Conservation (phyloP, 2,329 filamentous ascomycete genomes). For the Fusarium domesticum region DNA sequence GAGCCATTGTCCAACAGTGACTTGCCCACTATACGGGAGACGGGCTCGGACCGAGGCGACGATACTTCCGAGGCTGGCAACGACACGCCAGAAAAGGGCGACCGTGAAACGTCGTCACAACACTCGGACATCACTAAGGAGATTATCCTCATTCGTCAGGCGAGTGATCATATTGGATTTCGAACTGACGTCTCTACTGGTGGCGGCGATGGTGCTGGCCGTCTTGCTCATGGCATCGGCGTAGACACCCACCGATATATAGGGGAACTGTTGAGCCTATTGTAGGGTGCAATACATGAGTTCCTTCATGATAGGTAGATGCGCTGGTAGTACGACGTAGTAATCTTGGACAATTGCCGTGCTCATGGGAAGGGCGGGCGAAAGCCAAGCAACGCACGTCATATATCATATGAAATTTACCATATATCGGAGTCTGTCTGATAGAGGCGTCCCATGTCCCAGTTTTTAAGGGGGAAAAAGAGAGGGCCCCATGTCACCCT, state of each 20-base stretch:
- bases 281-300: slow-evolving; percentile 28
- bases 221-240: slow-evolving; percentile 69
- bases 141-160: slow-evolving; percentile 58
- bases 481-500: neutral
- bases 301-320: too few relatives aligned
- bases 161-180: slow-evolving; percentile 52
- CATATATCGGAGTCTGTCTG: too few relatives aligned
- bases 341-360: too few relatives aligned
- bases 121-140: slow-evolving; percentile 47
- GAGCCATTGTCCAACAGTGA: slow-evolving; percentile 13
- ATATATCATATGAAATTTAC: too few relatives aligned
- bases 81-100: slow-evolving; percentile 12
- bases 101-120: slow-evolving; percentile 9
- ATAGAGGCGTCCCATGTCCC: too few relatives aligned
- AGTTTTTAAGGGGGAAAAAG: too few relatives aligned
- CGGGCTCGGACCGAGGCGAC: slow-evolving; percentile 11
- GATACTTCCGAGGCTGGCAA: slow-evolving; percentile 5
- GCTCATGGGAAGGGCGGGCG: too few relatives aligned
- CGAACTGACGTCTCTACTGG: slow-evolving; percentile 36
- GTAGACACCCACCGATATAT: slow-evolving; percentile 74
- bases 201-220: slow-evolving; percentile 55
- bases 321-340: too few relatives aligned
- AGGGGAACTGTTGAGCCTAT: slow-evolving; percentile 65
- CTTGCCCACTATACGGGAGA: slow-evolving; percentile 30
- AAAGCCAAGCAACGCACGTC: too few relatives aligned